A percentile compares a stretch with the other conserved stretches of the same genome.
Evolutionary conservation across 2,329 filamentous ascomycete species (phyloP).

Genomic region (Apiospora saccharicola): DNA sequence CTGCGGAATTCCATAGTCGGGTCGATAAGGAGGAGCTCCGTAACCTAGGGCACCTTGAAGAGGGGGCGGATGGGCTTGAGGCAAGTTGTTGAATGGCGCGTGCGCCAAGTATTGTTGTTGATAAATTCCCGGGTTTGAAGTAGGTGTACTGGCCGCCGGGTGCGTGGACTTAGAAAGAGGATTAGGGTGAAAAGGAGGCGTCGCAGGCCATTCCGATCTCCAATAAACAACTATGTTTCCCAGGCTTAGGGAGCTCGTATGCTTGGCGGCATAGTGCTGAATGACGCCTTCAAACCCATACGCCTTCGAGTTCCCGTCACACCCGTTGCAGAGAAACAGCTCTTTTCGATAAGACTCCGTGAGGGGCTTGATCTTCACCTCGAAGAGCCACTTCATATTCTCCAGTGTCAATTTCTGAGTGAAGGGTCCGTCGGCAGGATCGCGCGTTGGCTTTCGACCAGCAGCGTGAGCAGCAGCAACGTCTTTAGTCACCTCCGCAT

Average conservation of each 20-base stretch:
- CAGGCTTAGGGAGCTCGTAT: constrained; percentile 72
- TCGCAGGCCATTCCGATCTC: constrained; percentile 81
- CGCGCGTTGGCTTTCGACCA: constrained; percentile 52
- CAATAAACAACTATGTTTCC: constrained; percentile 80
- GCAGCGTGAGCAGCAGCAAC: constrained; percentile 54
- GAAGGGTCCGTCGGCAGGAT: constrained; percentile 61
- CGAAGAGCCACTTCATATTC: constrained; percentile 88
- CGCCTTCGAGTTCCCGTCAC: constrained; percentile 68
- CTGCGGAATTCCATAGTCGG: neutral
- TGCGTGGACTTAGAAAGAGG: constrained; percentile 46
- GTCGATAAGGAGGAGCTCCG: constrained; percentile 5
- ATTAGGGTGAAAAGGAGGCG: constrained; percentile 74
- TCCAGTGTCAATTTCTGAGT: constrained; percentile 75
- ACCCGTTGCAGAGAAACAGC: constrained; percentile 77
- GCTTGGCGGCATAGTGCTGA: constrained; percentile 85
- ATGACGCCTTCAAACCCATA: constrained; percentile 82
- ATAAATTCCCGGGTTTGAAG: neutral
- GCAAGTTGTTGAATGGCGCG: neutral
- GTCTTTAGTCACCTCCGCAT: constrained; percentile 64
- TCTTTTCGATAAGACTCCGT: constrained; percentile 74
- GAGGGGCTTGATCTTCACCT: constrained; percentile 75
- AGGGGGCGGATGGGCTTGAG: neutral
- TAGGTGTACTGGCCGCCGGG: constrained; percentile 24
- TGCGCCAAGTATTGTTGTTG: neutral
- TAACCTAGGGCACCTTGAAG: too few species aligned